Conservation (phyloP, 768 basidiomycete species). For the Psilocybe sp. region DNA sequence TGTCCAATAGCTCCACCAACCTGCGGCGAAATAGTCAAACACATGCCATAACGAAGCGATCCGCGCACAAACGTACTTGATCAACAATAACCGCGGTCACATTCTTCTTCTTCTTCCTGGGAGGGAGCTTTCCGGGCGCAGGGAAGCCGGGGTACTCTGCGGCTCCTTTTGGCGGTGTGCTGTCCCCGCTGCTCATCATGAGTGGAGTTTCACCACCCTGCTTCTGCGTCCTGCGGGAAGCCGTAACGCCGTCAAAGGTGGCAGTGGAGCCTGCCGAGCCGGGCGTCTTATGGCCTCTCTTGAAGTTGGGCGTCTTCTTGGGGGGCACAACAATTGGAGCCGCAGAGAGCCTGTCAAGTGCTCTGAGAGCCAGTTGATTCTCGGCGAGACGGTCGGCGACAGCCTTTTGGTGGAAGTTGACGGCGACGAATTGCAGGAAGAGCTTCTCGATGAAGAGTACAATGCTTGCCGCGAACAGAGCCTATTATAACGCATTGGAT, state of each 20-base stretch:
- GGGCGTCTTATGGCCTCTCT: slow-evolving; percentile 44
- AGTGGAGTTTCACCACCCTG: slow-evolving; percentile 9
- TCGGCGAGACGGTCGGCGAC: slow-evolving; percentile 71
- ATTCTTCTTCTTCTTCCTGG: slow-evolving; percentile 40
- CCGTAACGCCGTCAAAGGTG: slow-evolving; percentile 22
- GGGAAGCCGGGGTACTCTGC: slow-evolving; percentile 2
- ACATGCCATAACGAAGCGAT: not conserved
- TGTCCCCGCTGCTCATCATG: slow-evolving; percentile 1
- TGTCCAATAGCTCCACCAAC: slow-evolving; percentile 67
- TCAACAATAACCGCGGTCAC: slow-evolving; percentile 71
- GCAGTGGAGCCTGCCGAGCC: slow-evolving; percentile 33
- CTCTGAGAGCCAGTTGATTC: slow-evolving; percentile 67
- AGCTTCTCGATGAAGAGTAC: slow-evolving; percentile 47
- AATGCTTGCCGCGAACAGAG: slow-evolving; percentile 41
- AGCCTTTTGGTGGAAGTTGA: slow-evolving; percentile 77
- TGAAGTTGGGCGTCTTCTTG: slow-evolving; percentile 38
- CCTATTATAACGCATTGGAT: slow-evolving; percentile 22
- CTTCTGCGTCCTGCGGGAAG: slow-evolving; percentile 1
- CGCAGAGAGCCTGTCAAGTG: slow-evolving; percentile 69
- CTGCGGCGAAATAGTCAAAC: slow-evolving; percentile 13
- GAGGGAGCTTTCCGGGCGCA: slow-evolving; percentile 10
- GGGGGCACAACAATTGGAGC: slow-evolving; percentile 41
- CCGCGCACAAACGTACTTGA: slow-evolving; percentile 36
- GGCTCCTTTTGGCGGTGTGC: not conserved
- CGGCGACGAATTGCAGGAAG: slow-evolving; percentile 73